Conservation (phyloP, 768 basidiomycete genomes). For the Lactarius sanguifluus region DNA sequence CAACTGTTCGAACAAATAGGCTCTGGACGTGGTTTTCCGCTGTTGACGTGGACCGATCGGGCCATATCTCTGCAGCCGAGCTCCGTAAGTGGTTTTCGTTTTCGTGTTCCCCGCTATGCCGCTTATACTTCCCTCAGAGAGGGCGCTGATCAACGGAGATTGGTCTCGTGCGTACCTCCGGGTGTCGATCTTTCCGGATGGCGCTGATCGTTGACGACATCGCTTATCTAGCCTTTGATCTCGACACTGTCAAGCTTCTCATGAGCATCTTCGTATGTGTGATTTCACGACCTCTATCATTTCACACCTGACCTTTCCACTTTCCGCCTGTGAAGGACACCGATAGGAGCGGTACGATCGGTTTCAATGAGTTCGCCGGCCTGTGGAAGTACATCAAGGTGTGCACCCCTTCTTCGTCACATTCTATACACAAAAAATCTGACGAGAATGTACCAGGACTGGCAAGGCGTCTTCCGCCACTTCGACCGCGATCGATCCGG, state of each 20-base stretch:
- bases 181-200: not conserved
- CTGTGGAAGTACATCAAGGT: conserved; percentile 83
- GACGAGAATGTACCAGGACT: conserved; percentile 47
- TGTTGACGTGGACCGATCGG: conserved; percentile 71
- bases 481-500: conserved; percentile 86
- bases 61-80: conserved; percentile 61
- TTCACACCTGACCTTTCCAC: conserved; percentile 5
- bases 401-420: conserved; percentile 5
- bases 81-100: conserved; percentile 51
- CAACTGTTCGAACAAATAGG: conserved; percentile 38
- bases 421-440: not conserved
- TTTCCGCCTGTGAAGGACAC: conserved; percentile 47
- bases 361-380: conserved; percentile 77
- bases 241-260: conserved; percentile 82
- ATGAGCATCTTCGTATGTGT: conserved; percentile 75
- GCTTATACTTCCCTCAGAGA: conserved; percentile 36
- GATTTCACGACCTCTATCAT: not conserved
- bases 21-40: conserved; percentile 71
- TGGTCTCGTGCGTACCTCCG: conserved; percentile 64
- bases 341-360: conserved; percentile 75
- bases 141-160: conserved; percentile 59
- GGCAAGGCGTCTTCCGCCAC: conserved; percentile 81
- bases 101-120: conserved; percentile 29
- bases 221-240: conserved; percentile 61
- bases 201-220: not conserved